These are phyloP conservation scores for Fragaria vesca DNA, from an alignment of 306 rosid genomes.

Conservation along the genomic window DNA sequence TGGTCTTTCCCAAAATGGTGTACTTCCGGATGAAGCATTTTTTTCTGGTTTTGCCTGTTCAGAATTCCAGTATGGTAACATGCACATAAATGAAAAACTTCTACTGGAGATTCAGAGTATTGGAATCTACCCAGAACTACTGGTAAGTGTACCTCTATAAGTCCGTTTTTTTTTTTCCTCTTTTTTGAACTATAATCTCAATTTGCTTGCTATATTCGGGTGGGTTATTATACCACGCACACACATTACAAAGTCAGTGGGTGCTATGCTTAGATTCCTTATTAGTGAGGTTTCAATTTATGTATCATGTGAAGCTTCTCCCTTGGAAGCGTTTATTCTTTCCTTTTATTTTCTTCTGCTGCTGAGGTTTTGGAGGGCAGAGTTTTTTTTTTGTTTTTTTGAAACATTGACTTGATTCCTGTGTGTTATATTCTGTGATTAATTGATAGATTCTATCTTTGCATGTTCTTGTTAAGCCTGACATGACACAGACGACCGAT, in stretches of 20 bases:
- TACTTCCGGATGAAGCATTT: slow-evolving; percentile 47
- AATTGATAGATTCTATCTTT: slow-evolving; percentile 14
- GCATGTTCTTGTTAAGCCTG: slow-evolving; percentile 59
- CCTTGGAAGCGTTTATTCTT: background rate
- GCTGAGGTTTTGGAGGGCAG: background rate
- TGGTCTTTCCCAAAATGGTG: slow-evolving; percentile 54
- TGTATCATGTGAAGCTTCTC: background rate
- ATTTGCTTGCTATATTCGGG: background rate
- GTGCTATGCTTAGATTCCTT: background rate
- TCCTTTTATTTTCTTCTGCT: background rate
- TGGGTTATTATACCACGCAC: background rate
- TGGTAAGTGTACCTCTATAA: slow-evolving; percentile 52
- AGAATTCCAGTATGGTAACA: slow-evolving; percentile 67
- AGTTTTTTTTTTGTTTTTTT: background rate
- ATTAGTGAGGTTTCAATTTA: background rate
- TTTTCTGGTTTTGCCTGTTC: slow-evolving; percentile 52
- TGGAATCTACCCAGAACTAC: slow-evolving; percentile 70
- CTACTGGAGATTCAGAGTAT: slow-evolving; percentile 90
- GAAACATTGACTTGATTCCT: slow-evolving; percentile 13
- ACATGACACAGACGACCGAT: slow-evolving; percentile 58
- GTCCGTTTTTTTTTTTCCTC: background rate
- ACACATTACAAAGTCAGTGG: background rate
- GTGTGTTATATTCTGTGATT: slow-evolving; percentile 15
- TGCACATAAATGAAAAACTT: slow-evolving; percentile 74
- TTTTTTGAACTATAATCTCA: slow-evolving; percentile 7